Evolutionary conservation across 495 filamentous ascomycete species (phyloP).

Genomic region (Aspergillus asperescens): DNA sequence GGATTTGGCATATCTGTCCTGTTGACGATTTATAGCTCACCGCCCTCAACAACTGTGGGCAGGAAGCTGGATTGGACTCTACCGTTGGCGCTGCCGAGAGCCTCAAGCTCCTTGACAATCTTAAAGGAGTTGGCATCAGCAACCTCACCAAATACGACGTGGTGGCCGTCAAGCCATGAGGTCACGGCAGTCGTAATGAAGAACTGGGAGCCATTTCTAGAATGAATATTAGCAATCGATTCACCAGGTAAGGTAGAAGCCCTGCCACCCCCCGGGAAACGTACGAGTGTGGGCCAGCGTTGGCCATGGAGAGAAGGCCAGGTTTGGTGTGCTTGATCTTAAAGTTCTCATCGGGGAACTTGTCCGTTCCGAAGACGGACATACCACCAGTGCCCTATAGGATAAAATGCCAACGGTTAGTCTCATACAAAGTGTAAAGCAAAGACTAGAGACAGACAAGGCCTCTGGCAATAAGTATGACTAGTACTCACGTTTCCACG

Average conservation of each 20-base stretch:
- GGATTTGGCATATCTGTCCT: constrained; percentile 1
- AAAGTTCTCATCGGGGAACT: constrained; percentile 98
- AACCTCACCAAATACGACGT: constrained; percentile 98
- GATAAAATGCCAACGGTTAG: constrained; percentile 11
- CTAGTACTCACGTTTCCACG: constrained; percentile 73
- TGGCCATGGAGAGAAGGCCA: constrained; percentile 94
- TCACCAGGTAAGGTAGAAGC: background rate
- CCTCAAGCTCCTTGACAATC: constrained; percentile 70
- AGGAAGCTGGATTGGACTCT: constrained; percentile 56
- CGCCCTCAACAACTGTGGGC: constrained; percentile 61
- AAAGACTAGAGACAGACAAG: too few species aligned
- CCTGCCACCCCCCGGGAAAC: constrained; percentile 20
- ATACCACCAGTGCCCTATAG: constrained; percentile 78
- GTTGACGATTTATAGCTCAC: constrained; percentile 53
- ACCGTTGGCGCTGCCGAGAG: constrained; percentile 58
- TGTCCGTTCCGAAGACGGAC: constrained; percentile 86
- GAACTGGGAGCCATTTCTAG: constrained; percentile 95
- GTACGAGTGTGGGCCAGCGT: constrained; percentile 83
- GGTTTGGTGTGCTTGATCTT: constrained; percentile 74
- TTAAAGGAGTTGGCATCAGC: constrained; percentile 56
- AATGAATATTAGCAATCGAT: background rate
- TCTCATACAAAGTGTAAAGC: background rate
- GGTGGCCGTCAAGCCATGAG: constrained; percentile 90
- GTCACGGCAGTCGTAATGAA: constrained; percentile 94
- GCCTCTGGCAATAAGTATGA: too few species aligned